Percentiles rank a stretch among this genome's conserved stretches.
Conservation (phyloP, 2,329 filamentous ascomycete genomes). For the Trichoderma harzianum region DNA sequence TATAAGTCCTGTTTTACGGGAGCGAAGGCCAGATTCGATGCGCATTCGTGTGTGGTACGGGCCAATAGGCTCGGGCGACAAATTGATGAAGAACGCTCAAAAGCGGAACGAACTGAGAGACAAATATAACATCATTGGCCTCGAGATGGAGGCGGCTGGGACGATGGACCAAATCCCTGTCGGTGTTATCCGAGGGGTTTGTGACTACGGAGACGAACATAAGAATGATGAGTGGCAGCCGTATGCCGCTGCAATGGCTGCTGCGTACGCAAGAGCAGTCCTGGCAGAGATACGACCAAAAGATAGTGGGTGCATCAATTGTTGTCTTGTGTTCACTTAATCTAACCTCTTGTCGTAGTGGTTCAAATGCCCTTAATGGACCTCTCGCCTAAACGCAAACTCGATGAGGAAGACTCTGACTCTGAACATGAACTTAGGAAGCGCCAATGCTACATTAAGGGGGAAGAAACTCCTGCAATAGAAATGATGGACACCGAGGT, state of each 20-base stretch:
- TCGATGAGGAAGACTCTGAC: not conserved
- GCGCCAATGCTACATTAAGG: not conserved
- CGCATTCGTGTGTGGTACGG: constrained; percentile 34
- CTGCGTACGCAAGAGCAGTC: constrained; percentile 5
- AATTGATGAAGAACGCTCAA: not conserved
- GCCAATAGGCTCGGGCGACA: constrained; percentile 17
- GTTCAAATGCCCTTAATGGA: too few relatives aligned
- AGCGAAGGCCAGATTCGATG: constrained; percentile 18
- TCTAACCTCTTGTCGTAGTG: not conserved
- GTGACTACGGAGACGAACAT: constrained; percentile 13
- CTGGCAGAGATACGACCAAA: not conserved
- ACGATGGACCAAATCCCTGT: constrained; percentile 15
- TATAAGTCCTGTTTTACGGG: constrained; percentile 17
- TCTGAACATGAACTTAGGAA: not conserved
- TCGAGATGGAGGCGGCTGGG: constrained; percentile 19
- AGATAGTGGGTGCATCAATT: not conserved
- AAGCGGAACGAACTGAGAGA: constrained; percentile 14
- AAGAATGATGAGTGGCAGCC: constrained; percentile 17
- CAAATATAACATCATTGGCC: constrained; percentile 19
- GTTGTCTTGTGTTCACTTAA: not conserved
- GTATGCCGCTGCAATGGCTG: constrained; percentile 17
- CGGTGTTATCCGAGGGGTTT: constrained; percentile 13
- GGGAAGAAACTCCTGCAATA: not conserved
- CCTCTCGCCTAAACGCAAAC: not conserved
- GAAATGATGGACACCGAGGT: not conserved